These are phyloP conservation scores for Hymenoscyphus repandus DNA, from an alignment of 2,329 filamentous ascomycete genomes.

Conservation along the genomic window DNA sequence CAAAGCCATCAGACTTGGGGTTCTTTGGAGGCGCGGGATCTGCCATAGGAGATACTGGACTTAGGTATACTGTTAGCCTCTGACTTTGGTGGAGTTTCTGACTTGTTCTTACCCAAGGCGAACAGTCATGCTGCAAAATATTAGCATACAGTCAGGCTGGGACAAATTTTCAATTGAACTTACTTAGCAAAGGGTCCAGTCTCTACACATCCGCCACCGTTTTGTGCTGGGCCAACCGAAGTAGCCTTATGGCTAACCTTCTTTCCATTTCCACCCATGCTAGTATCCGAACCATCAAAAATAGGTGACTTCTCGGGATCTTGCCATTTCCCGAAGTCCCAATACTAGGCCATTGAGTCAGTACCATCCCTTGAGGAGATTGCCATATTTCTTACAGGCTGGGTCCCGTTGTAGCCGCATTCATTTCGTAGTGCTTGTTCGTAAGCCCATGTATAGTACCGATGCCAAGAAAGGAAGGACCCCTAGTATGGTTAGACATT, in stretches of 20 bases:
- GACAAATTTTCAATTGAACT: not conserved
- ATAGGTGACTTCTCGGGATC: conserved; percentile 44
- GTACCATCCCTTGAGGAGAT: conserved; percentile 12
- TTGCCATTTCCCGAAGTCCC: conserved; percentile 45
- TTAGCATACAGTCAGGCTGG: not conserved
- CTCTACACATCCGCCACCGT: conserved; percentile 49
- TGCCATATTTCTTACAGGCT: conserved; percentile 35
- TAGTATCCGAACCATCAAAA: conserved; percentile 48
- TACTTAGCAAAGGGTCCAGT: conserved; percentile 40
- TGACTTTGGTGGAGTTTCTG: conserved; percentile 9
- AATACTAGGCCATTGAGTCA: conserved; percentile 27
- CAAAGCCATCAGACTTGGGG: conserved; percentile 28
- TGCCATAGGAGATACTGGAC: conserved; percentile 16
- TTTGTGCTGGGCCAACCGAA: conserved; percentile 32
- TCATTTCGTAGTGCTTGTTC: conserved; percentile 37
- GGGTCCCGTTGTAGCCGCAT: conserved; percentile 38
- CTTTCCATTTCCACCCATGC: conserved; percentile 43
- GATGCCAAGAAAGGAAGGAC: conserved; percentile 40
- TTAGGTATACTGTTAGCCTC: conserved; percentile 1
- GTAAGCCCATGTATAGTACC: conserved; percentile 37
- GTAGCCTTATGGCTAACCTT: conserved; percentile 27
- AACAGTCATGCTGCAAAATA: conserved; percentile 27
- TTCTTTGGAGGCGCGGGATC: conserved; percentile 28
- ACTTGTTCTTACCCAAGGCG: conserved; percentile 41
- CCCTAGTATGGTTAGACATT: conserved; percentile 6